A percentile compares a stretch with the other conserved stretches of the same genome.
Evolutionary conservation across 768 basidiomycete species (phyloP).

Genomic region (Obba rivulosa): DNA sequence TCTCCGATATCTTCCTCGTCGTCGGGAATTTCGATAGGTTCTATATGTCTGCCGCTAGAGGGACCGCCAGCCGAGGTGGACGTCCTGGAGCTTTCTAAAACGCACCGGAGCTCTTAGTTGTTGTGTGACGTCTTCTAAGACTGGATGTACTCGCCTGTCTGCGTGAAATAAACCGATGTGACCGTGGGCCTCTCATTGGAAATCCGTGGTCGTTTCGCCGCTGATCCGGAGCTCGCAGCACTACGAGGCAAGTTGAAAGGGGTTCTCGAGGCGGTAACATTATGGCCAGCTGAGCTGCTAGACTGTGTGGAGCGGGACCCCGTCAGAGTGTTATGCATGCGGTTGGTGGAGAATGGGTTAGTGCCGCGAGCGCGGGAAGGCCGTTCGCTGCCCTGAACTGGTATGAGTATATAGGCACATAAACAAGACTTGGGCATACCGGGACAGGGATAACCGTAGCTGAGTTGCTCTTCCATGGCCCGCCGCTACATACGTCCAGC

Average conservation of each 20-base stretch:
- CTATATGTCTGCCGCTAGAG: neutral
- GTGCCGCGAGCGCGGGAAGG: neutral
- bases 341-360: neutral
- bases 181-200: no score
- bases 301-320: no score
- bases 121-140: no score
- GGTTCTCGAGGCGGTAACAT: neutral
- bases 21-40: neutral
- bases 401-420: neutral
- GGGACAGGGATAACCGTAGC: neutral
- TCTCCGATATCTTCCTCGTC: constrained; percentile 3
- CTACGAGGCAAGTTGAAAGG: no score
- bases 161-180: no score
- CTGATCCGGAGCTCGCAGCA: no score
- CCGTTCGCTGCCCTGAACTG: neutral
- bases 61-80: neutral
- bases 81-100: neutral
- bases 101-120: neutral
- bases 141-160: no score
- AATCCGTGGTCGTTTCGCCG: no score
- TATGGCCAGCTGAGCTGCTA: neutral
- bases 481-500: neutral
- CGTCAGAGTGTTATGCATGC: no score
- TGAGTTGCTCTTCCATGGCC: neutral
- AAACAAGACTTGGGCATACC: neutral